Percentiles rank a stretch among this genome's conserved stretches.
Conservation (phyloP, 805 yeast species). For the Cyberlindnera samutprakarnensis region DNA sequence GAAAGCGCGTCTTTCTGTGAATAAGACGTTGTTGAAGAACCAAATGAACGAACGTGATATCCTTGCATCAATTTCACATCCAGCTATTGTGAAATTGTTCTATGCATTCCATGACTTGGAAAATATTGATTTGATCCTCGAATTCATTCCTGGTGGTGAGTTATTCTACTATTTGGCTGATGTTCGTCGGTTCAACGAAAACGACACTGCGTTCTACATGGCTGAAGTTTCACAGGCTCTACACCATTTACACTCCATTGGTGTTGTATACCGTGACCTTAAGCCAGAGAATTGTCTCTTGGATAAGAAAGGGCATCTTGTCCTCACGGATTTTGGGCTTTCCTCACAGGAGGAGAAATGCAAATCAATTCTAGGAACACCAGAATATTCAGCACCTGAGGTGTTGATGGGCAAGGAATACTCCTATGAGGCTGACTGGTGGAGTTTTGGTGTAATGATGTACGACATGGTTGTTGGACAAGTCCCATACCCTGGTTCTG, state of each 20-base stretch:
- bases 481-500: slow-evolving; percentile 79
- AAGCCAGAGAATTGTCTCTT: slow-evolving; percentile 87
- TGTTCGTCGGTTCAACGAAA: slow-evolving; percentile 43
- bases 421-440: slow-evolving; percentile 82
- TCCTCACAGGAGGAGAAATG: slow-evolving; percentile 33
- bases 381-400: slow-evolving; percentile 72
- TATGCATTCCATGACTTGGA: slow-evolving; percentile 79
- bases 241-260: slow-evolving; percentile 66
- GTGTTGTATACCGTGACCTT: slow-evolving; percentile 80
- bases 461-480: slow-evolving; percentile 74
- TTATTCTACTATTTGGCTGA: slow-evolving; percentile 40
- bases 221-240: slow-evolving; percentile 80
- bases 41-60: slow-evolving; percentile 76
- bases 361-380: slow-evolving; percentile 36
- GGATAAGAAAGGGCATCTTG: slow-evolving; percentile 70
- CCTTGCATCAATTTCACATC: slow-evolving; percentile 63
- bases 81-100: slow-evolving; percentile 72
- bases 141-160: slow-evolving; percentile 89
- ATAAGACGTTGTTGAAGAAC: slow-evolving; percentile 47
- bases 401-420: slow-evolving; percentile 73
- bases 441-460: slow-evolving; percentile 80
- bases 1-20: slow-evolving; percentile 69
- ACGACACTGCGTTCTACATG: slow-evolving; percentile 64
- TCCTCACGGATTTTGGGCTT: slow-evolving; percentile 81
- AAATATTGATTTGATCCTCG: slow-evolving; percentile 67